Base-by-base conservation (phyloP, 805 yeast species). In the Starmerella powellii region DNA sequence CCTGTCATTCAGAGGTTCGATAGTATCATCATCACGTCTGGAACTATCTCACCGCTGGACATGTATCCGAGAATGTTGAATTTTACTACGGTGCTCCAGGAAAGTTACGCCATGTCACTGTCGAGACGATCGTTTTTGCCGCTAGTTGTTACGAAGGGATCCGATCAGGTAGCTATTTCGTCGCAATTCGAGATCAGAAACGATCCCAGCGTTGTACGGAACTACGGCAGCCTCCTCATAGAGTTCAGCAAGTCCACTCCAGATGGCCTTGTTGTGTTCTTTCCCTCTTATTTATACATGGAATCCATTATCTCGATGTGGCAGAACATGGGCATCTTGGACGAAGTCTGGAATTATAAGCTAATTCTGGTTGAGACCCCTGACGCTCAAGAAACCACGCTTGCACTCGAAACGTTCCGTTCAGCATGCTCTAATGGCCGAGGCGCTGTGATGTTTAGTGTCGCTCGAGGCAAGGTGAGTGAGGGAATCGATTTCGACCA, bases 401-500 rank as follows among this genome's bases (percentile, higher is more conserved):
- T 91, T 48, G 99, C 98, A 0, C 65, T 91, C 52, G 98, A 91
- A 51, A 91, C 97, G 0, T 91, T 87, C 60, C 68, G 98, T 55
- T 82, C 86, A 26, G 99, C 99, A 0, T 91, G 99, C 56, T 78
- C 88, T 1, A 91, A 91, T 61, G 99, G 99, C 3, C 70, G 98
- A 50, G 99, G 99, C 3, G 99, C 99, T 0, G 88, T 93, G 2
- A 70, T 91, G 56, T 70, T 91, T 31, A 85, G 95, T 28, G 99
- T 91, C 46, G 99, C 99, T 12, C 86, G 99, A 71, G 99, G 99
- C 8, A 91, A 91, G 58, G 98, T 91, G 1, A 82, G 94, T 1
- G 99, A 91, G 63, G 99, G 99, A 47, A 91, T 91, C 53, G 99
- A 91, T 85, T 91, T 91, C 65, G 97, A 91, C 59, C 95, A 91